Conservation (phyloP, 1,284 basidiomycete genomes). For the Pyrrhoderma lamaoense region DNA sequence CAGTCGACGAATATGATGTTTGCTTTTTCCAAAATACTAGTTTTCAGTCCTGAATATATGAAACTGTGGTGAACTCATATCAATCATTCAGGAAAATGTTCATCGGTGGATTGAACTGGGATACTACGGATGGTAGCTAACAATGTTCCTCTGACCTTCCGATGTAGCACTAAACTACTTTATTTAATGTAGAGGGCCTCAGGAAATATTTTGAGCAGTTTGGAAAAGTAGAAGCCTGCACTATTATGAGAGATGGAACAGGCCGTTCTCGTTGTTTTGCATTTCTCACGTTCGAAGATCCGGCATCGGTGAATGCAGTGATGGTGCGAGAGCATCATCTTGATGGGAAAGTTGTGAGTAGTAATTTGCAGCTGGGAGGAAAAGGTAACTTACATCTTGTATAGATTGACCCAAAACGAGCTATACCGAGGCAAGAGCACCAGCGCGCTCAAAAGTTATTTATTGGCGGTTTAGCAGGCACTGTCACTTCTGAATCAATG, state of each 20-base stretch:
- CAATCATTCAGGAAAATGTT: constrained; percentile 86
- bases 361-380: constrained; percentile 1
- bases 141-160: constrained; percentile 27
- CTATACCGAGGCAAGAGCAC: constrained; percentile 93
- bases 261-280: constrained; percentile 91
- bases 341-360: constrained; percentile 86
- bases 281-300: constrained; percentile 87
- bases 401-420: constrained; percentile 98
- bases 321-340: constrained; percentile 85
- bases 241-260: constrained; percentile 90
- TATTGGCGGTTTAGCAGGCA: constrained; percentile 89
- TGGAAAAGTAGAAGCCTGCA: constrained; percentile 87
- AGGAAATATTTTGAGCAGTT: constrained; percentile 84
- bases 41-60: constrained; percentile 19
- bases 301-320: constrained; percentile 82
- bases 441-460: constrained; percentile 91
- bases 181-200: constrained; percentile 57
- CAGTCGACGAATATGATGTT: constrained; percentile 27
- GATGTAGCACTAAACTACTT: constrained; percentile 32
- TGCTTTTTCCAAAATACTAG: neutral
- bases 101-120: constrained; percentile 94
- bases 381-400: neutral
- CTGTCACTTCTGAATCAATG: constrained; percentile 91
- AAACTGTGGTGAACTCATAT: constrained; percentile 22
- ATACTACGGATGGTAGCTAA: constrained; percentile 86